These are phyloP conservation scores for Physcia stellaris DNA, from an alignment of 495 filamentous ascomycete genomes.

Conservation along the genomic window DNA sequence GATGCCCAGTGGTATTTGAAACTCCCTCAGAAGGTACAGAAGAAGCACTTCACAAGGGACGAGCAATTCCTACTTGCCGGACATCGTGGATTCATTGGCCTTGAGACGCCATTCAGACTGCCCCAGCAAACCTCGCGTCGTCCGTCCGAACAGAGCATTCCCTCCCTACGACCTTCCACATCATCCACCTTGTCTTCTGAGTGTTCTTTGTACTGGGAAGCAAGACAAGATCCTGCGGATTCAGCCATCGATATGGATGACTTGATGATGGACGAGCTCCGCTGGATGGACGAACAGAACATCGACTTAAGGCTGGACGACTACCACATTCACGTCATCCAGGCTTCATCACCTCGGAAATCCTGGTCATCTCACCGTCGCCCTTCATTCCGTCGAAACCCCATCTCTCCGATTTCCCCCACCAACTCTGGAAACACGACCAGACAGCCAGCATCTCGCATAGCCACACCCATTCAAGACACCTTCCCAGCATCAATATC, in stretches of 20 bases:
- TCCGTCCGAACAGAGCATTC: slow-evolving; percentile 16
- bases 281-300: slow-evolving; percentile 66
- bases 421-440: slow-evolving; percentile 14
- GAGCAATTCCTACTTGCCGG: slow-evolving; percentile 52
- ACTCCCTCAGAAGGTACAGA: slow-evolving; percentile 57
- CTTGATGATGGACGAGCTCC: slow-evolving; percentile 53
- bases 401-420: too few relatives aligned
- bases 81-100: slow-evolving; percentile 43
- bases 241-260: slow-evolving; percentile 32
- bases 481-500: slow-evolving; percentile 4
- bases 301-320: slow-evolving; percentile 45
- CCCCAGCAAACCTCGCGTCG: slow-evolving; percentile 17
- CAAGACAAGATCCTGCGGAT: slow-evolving; percentile 12
- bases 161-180: slow-evolving; percentile 15
- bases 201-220: slow-evolving; percentile 21
- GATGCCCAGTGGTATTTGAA: slow-evolving; percentile 59
- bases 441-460: slow-evolving; percentile 10
- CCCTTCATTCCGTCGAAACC: slow-evolving; percentile 35
- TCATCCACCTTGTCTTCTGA: slow-evolving; percentile 19
- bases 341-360: slow-evolving; percentile 17
- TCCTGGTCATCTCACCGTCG: slow-evolving; percentile 10
- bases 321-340: slow-evolving; percentile 32
- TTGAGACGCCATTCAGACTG: slow-evolving; percentile 47
- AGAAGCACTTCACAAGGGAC: slow-evolving; percentile 56
- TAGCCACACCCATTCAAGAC: slow-evolving; percentile 12